Conservation (phyloP, 345 rosid species). For the Linum tenue region DNA sequence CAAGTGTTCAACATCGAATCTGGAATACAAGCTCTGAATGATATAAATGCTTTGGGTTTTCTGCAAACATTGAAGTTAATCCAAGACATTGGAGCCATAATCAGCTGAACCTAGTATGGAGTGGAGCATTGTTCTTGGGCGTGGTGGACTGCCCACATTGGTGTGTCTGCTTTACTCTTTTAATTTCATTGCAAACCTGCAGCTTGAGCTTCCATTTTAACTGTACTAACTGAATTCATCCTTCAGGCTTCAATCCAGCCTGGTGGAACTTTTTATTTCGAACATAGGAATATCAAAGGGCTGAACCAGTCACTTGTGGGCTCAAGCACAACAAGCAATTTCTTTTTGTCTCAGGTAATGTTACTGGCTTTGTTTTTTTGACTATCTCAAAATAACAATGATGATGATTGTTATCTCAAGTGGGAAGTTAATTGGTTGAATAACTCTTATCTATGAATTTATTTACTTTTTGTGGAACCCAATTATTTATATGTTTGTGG, state of each 20-base stretch:
- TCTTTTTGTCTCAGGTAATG: conserved; percentile 80
- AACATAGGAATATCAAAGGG: conserved; percentile 83
- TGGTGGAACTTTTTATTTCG: conserved; percentile 95
- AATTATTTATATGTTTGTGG: too few species aligned
- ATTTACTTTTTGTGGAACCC: too few species aligned
- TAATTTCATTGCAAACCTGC: background rate
- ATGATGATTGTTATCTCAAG: too few species aligned
- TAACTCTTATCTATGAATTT: too few species aligned
- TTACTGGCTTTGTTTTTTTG: background rate
- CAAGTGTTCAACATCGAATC: conserved; percentile 87
- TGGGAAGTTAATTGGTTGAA: too few species aligned
- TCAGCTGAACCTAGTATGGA: conserved; percentile 98
- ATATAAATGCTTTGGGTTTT: conserved; percentile 73
- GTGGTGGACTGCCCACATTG: conserved; percentile 89
- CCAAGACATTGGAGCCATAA: conserved; percentile 88
- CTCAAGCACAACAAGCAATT: conserved; percentile 92
- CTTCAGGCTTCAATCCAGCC: conserved; percentile 89
- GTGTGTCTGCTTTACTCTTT: conserved; percentile 29
- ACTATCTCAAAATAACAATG: background rate
- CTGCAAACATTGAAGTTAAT: conserved; percentile 90
- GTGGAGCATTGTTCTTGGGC: conserved; percentile 99
- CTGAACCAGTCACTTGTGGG: conserved; percentile 90
- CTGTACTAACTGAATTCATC: conserved; percentile 4
- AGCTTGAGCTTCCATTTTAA: background rate
- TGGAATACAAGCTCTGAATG: conserved; percentile 84